Evolutionary conservation across 2,329 filamentous ascomycete genomes (phyloP).

Genomic region (Monilinia polystroma): DNA sequence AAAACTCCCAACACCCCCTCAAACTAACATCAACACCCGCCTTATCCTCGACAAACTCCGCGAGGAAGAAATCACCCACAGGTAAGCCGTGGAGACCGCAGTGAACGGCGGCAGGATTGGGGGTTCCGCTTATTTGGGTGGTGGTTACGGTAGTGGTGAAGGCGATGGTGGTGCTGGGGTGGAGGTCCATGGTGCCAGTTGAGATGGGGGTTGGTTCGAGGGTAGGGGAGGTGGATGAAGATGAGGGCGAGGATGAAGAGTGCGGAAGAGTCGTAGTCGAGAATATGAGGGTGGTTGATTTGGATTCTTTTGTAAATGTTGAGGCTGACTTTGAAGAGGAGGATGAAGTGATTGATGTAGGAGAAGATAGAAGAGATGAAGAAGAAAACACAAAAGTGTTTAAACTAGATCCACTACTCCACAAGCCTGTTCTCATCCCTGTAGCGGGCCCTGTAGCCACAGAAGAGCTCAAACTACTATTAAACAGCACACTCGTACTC

Average conservation of each 20-base stretch:
- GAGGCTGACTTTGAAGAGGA: neutral
- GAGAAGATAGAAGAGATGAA: neutral
- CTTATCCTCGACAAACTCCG: slow-evolving; percentile 43
- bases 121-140: slow-evolving; percentile 39
- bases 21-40: slow-evolving; percentile 41
- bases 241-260: neutral
- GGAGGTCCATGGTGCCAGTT: slow-evolving; percentile 33
- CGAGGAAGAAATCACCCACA: slow-evolving; percentile 43
- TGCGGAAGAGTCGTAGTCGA: neutral
- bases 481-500: no score
- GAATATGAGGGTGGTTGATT: neutral
- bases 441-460: no score
- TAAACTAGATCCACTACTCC: no score
- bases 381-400: no score
- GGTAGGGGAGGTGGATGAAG: neutral
- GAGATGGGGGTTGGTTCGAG: slow-evolving; percentile 34
- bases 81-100: slow-evolving; percentile 45
- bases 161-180: slow-evolving; percentile 27
- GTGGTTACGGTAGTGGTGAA: slow-evolving; percentile 41
- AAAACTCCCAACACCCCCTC: slow-evolving; percentile 47
- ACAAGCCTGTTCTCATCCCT: no score
- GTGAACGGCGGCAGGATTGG: slow-evolving; percentile 38
- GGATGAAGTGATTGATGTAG: neutral
- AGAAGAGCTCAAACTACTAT: no score
- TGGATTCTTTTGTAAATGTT: neutral